Conservation (phyloP, 2,329 filamentous ascomycete species). For the Colletotrichum cereale region DNA sequence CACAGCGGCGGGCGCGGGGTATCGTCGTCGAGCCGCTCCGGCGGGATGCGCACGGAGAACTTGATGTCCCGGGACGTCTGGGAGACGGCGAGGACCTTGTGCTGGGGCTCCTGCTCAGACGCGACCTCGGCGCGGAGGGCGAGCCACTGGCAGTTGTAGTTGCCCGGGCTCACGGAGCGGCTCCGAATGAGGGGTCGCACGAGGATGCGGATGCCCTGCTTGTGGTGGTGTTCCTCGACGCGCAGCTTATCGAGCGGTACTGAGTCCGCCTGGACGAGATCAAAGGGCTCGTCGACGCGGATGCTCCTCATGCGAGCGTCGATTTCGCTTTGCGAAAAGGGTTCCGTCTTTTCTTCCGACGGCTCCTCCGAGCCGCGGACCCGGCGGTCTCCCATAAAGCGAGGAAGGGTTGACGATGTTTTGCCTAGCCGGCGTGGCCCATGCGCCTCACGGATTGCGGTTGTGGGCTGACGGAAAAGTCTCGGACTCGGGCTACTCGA, state of each 20-base stretch:
- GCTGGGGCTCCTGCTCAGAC: slow-evolving; percentile 61
- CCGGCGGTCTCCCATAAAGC: slow-evolving; percentile 61
- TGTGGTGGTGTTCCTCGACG: slow-evolving; percentile 65
- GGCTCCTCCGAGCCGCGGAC: slow-evolving; percentile 52
- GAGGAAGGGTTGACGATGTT: slow-evolving; percentile 41
- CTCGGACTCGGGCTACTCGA: slow-evolving; percentile 2
- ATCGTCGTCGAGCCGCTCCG: slow-evolving; percentile 57
- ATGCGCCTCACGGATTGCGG: slow-evolving; percentile 40
- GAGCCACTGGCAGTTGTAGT: slow-evolving; percentile 66
- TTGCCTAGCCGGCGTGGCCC: slow-evolving; percentile 39
- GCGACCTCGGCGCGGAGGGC: slow-evolving; percentile 67
- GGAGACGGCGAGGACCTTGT: slow-evolving; percentile 70
- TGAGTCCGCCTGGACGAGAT: slow-evolving; percentile 53
- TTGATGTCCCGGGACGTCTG: slow-evolving; percentile 72
- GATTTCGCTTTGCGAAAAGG: slow-evolving; percentile 69
- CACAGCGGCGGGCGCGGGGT: slow-evolving; percentile 63
- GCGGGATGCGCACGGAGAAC: slow-evolving; percentile 68
- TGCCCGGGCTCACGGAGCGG: slow-evolving; percentile 68
- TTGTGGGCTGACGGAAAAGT: slow-evolving; percentile 9
- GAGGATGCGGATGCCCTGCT: slow-evolving; percentile 68
- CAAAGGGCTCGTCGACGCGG: slow-evolving; percentile 58
- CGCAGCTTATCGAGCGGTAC: slow-evolving; percentile 67
- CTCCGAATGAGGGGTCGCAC: slow-evolving; percentile 66
- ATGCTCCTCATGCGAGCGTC: slow-evolving; percentile 62
- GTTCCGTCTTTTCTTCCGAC: slow-evolving; percentile 68